Evolutionary conservation across 2,329 filamentous ascomycete species (phyloP), one percentile per base, ranked within the genome.

Genomic region (Taxawa tesnikishii): DNA sequence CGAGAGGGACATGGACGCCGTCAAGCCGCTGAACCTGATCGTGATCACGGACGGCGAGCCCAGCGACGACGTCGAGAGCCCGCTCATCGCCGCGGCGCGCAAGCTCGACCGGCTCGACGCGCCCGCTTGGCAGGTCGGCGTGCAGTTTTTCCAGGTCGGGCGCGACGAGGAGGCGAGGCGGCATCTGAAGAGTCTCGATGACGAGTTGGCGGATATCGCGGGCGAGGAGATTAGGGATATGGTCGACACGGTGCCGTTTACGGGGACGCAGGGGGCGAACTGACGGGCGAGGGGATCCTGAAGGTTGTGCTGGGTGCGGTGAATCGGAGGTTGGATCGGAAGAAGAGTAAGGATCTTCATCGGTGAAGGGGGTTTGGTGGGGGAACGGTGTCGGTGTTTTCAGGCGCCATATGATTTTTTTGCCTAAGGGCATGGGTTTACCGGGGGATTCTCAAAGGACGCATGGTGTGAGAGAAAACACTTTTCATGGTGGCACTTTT

Each of bases 111-210:
- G 56, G 31, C 53, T 80, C 6, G 67, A 76, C 6, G 84, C 84
- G 0, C 74, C 79, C 4, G 68, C 76, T 1, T 81, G 81, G 65
- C 90, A 96, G 60, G 65, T 94, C 6, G 88, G 88, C 19, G 74
- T 96, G 35, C 88, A 96, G 54, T 96, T 96, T 62, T 93, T 96
- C 64, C 88, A 94, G 58, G 81, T 96, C 27, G 88, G 90, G 35
- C 67, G 71, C 30, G 83, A 93, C 44, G 49, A 59, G 1, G 61
- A 56, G 1, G 88, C 87, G 0, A 64, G 67, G 2, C 56, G 65
- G 42, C 74, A 79, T 34, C 63, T 96, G 24, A 61, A 70, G 43
- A 66, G 76, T 28, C 65, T 96, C 6, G 88, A 96, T 49, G 82
- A 94, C 51, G 69, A 70, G 3, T 58, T 90, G 21, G 61, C 57